These are phyloP conservation scores for Tephrocybe rancida DNA, from an alignment of 768 basidiomycete species.

Conservation along the genomic window DNA sequence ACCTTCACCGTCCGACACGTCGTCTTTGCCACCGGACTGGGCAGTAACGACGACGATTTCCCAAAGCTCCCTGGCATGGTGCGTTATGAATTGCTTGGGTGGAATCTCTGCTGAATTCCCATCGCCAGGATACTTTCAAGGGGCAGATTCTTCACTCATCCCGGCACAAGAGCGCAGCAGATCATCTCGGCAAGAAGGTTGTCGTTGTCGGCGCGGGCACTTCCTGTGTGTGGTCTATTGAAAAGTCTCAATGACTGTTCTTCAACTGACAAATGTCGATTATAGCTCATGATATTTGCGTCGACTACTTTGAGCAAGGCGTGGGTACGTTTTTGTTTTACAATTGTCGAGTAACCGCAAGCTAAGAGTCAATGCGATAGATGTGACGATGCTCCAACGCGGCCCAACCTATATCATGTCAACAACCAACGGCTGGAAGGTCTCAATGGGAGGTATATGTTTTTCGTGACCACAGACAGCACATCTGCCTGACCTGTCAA, in stretches of 20 bases:
- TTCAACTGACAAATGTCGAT: neutral
- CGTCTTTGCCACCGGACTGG: slow-evolving; percentile 56
- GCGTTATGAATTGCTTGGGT: neutral
- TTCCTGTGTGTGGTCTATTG: slow-evolving; percentile 45
- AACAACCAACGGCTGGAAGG: slow-evolving; percentile 18
- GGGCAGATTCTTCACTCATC: slow-evolving; percentile 65
- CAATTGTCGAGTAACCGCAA: too few relatives aligned
- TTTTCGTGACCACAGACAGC: too few relatives aligned
- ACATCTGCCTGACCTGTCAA: too few relatives aligned
- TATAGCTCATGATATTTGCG: slow-evolving; percentile 46
- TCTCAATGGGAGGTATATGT: slow-evolving; percentile 26
- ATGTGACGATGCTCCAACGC: slow-evolving; percentile 63
- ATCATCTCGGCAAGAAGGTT: slow-evolving; percentile 70
- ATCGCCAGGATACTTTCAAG: slow-evolving; percentile 54
- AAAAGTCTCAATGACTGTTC: neutral
- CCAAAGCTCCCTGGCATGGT: slow-evolving; percentile 53
- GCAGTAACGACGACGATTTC: slow-evolving; percentile 43
- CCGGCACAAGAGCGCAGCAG: slow-evolving; percentile 53
- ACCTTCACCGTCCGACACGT: slow-evolving; percentile 48
- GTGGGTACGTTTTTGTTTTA: slow-evolving; percentile 27
- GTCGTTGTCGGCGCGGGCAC: slow-evolving; percentile 70
- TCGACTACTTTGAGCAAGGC: slow-evolving; percentile 47
- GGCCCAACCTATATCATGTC: slow-evolving; percentile 35
- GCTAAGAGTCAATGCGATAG: slow-evolving; percentile 32
- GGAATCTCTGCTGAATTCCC: neutral